Evolutionary conservation across 352 stramenopile genomes (phyloP).

Genomic region (Phytopythium boreale): DNA sequence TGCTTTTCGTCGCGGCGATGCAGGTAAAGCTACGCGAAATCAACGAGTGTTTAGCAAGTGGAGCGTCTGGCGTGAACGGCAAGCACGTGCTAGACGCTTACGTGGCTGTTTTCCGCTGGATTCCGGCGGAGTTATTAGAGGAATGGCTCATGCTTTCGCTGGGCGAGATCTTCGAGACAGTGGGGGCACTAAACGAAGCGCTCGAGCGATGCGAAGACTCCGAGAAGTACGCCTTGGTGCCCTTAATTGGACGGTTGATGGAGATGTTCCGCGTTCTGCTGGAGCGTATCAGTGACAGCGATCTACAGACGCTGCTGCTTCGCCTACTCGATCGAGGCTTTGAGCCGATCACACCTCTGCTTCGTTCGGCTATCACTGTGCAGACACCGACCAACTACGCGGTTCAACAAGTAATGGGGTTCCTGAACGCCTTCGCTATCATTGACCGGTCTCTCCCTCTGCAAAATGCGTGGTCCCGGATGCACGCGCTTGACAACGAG

Average conservation of each 20-base stretch:
- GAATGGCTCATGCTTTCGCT: slow-evolving; percentile 55
- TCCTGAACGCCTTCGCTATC: slow-evolving; percentile 35
- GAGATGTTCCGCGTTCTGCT: slow-evolving; percentile 37
- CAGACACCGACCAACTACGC: not conserved
- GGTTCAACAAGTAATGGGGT: slow-evolving; percentile 24
- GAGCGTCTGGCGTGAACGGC: not conserved
- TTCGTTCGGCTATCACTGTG: slow-evolving; percentile 15
- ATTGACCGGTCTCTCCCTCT: slow-evolving; percentile 32
- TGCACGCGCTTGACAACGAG: slow-evolving; percentile 5
- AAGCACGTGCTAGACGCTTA: not conserved
- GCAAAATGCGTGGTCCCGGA: slow-evolving; percentile 12
- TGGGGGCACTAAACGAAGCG: slow-evolving; percentile 20
- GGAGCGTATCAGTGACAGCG: slow-evolving; percentile 29
- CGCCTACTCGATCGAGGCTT: slow-evolving; percentile 26
- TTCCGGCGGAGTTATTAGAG: slow-evolving; percentile 37
- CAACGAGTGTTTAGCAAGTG: slow-evolving; percentile 28
- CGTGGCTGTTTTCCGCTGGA: slow-evolving; percentile 27
- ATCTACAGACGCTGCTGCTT: slow-evolving; percentile 41
- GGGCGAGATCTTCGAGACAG: slow-evolving; percentile 40
- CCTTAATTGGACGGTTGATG: slow-evolving; percentile 22
- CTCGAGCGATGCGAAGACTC: slow-evolving; percentile 10
- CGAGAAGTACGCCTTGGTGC: slow-evolving; percentile 11
- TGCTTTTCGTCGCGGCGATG: slow-evolving; percentile 38
- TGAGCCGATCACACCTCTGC: slow-evolving; percentile 21
- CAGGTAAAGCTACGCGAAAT: slow-evolving; percentile 38